Conservation (phyloP, 371 early-diverging fungal genomes). For the Chytridium lagenaria region DNA sequence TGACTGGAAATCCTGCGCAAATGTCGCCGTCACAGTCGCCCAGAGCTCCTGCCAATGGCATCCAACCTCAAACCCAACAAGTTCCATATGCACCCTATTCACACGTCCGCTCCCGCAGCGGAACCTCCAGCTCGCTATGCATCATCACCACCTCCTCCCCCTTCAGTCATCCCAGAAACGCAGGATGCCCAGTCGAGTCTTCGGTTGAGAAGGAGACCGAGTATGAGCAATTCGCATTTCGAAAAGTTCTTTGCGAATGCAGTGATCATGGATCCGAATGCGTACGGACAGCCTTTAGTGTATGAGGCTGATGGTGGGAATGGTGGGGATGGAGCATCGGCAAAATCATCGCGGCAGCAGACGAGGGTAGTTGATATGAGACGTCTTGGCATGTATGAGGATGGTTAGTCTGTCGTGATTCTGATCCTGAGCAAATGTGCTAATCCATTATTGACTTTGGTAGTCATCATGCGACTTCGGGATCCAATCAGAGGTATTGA, state of each 20-base stretch:
- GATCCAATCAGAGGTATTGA: conserved; percentile 40
- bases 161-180: too few relatives aligned
- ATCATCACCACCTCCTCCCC: too few relatives aligned
- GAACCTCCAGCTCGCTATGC: too few relatives aligned
- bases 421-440: too few relatives aligned
- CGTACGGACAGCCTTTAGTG: background rate
- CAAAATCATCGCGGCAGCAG: background rate
- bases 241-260: background rate
- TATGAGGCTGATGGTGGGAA: background rate
- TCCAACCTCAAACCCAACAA: too few relatives aligned
- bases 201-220: background rate
- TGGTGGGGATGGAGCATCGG: background rate
- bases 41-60: too few relatives aligned
- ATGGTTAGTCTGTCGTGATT: background rate
- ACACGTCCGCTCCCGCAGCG: background rate
- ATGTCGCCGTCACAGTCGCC: too few relatives aligned
- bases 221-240: conserved; percentile 4
- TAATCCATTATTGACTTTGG: too few relatives aligned
- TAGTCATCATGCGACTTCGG: conserved; percentile 30
- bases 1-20: too few relatives aligned
- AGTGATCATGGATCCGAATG: background rate
- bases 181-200: background rate
- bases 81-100: background rate
- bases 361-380: conserved; percentile 27
- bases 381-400: conserved; percentile 31